A percentile compares a stretch with the other conserved stretches of the same genome.
phyloP scores from a whole-genome alignment of 2,329 filamentous ascomycete species.

The Westerdykella sp. region DNA sequence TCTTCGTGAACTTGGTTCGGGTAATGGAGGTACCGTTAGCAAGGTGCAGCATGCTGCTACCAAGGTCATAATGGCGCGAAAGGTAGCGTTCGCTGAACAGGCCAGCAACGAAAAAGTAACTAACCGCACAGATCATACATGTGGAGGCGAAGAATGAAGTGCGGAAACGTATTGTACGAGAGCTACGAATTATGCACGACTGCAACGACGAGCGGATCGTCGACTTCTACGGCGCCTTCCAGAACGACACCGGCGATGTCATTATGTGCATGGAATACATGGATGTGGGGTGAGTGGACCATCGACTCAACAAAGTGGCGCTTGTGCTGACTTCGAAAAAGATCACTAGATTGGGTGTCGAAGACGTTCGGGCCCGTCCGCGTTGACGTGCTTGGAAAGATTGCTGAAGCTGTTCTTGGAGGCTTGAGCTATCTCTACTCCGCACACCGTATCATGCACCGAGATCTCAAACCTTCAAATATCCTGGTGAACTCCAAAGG shows the following conservation, averaged over 20 bases:
- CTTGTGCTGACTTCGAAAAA: constrained; percentile 36
- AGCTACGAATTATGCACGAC: constrained; percentile 96
- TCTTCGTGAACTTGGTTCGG: constrained; percentile 87
- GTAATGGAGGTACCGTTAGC: constrained; percentile 96
- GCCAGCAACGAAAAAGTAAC: not conserved
- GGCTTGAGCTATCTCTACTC: constrained; percentile 93
- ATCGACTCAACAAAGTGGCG: not conserved
- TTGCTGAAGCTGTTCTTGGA: constrained; percentile 89
- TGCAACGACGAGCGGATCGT: constrained; percentile 97
- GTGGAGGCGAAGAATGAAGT: constrained; percentile 97
- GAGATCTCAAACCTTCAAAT: constrained; percentile 98
- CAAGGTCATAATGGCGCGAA: constrained; percentile 94
- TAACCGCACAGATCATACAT: constrained; percentile 70
- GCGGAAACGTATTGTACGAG: constrained; percentile 91
- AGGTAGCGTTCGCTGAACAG: constrained; percentile 54
- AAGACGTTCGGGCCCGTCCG: constrained; percentile 91
- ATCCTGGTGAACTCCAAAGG: constrained; percentile 92
- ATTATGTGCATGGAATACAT: constrained; percentile 99
- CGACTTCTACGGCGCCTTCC: constrained; percentile 93
- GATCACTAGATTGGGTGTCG: constrained; percentile 87
- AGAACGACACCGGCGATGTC: constrained; percentile 94
- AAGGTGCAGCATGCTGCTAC: constrained; percentile 94
- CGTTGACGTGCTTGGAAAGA: constrained; percentile 95
- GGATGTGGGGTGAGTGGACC: constrained; percentile 79
- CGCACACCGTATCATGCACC: constrained; percentile 96